phyloP scores from a whole-genome alignment of 2,329 filamentous ascomycete species.

The Hypomyces rosellus region DNA sequence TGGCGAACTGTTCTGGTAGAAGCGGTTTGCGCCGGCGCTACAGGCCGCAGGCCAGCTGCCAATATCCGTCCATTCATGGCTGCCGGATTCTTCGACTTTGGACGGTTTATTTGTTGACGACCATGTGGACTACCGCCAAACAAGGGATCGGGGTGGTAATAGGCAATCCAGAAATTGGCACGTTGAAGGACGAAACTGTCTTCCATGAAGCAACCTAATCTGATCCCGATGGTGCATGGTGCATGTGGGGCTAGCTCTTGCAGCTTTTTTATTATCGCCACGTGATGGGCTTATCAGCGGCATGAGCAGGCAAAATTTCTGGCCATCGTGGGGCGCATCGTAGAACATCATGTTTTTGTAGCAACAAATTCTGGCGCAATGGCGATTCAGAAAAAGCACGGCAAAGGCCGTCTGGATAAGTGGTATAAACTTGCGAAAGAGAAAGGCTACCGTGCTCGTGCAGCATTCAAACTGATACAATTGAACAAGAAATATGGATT shows the following conservation, averaged over 20 bases:
- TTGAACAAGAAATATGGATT: constrained; percentile 99
- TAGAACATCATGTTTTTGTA: neutral
- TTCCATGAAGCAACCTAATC: neutral
- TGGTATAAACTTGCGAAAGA: constrained; percentile 99
- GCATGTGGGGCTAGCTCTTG: neutral
- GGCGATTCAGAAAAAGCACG: constrained; percentile 98
- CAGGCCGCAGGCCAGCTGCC: constrained; percentile 63
- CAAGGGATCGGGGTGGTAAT: neutral
- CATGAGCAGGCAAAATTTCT: constrained; percentile 29
- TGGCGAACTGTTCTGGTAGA: constrained; percentile 51
- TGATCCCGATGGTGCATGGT: constrained; percentile 1
- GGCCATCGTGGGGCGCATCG: constrained; percentile 17
- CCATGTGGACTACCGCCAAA: constrained; percentile 7
- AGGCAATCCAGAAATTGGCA: neutral
- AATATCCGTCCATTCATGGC: constrained; percentile 40
- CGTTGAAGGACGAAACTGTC: neutral
- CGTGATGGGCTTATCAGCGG: constrained; percentile 27
- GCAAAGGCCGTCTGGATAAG: constrained; percentile 96
- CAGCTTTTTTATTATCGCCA: constrained; percentile 23
- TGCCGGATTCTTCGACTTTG: constrained; percentile 11
- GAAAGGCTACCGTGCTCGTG: constrained; percentile 91
- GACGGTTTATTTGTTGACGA: constrained; percentile 9
- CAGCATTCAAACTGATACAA: constrained; percentile 96
- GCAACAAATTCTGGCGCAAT: constrained; percentile 40
- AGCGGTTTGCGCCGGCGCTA: constrained; percentile 50